These are phyloP conservation scores for Aspergillus sp. DNA, from an alignment of 2,329 filamentous ascomycete species.

Conservation along the genomic window DNA sequence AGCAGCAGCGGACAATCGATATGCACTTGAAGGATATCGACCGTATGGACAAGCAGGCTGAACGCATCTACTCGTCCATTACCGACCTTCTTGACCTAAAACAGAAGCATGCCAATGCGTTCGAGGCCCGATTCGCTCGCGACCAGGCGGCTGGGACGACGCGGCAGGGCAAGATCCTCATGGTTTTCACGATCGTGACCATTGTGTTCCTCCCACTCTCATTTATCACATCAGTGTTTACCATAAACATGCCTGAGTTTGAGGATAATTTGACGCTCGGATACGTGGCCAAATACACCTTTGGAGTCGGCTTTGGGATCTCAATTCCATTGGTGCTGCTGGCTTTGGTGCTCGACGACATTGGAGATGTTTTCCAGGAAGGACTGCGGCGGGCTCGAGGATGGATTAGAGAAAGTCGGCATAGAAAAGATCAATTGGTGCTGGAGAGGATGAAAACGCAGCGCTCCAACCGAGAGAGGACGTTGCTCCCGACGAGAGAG, in stretches of 20 bases:
- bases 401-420: constrained; percentile 20
- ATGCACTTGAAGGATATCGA: constrained; percentile 60
- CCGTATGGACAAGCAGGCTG: constrained; percentile 63
- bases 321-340: constrained; percentile 52
- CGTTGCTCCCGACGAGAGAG: constrained; percentile 9
- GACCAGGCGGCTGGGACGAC: constrained; percentile 63
- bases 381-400: constrained; percentile 21
- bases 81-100: constrained; percentile 66
- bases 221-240: constrained; percentile 58
- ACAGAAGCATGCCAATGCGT: constrained; percentile 67
- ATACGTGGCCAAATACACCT: constrained; percentile 58
- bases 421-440: background rate
- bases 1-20: constrained; percentile 59
- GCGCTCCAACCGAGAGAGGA: constrained; percentile 2
- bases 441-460: background rate
- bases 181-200: constrained; percentile 61
- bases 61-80: constrained; percentile 59
- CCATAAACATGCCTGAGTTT: constrained; percentile 54
- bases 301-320: constrained; percentile 55
- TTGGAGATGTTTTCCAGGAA: constrained; percentile 32
- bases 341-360: constrained; percentile 47
- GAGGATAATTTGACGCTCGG: constrained; percentile 42
- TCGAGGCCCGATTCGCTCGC: constrained; percentile 59
- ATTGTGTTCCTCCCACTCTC: constrained; percentile 58
- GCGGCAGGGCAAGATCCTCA: constrained; percentile 56